These are phyloP conservation scores for Elsinoe ampelina DNA, from an alignment of 2,329 filamentous ascomycete genomes.

Conservation along the genomic window DNA sequence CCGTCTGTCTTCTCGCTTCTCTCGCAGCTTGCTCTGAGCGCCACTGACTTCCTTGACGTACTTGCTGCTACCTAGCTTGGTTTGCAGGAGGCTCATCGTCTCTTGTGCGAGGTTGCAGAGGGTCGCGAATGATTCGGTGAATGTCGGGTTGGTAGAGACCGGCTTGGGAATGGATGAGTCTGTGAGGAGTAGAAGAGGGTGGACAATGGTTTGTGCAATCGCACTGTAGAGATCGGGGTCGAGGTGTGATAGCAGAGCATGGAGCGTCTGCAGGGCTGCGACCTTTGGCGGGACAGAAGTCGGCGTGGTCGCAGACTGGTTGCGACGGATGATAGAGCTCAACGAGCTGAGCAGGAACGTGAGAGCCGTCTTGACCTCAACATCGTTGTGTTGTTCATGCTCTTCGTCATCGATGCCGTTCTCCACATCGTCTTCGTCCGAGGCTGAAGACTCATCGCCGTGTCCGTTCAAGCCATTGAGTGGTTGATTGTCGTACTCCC, in stretches of 20 bases:
- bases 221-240: slow-evolving; percentile 48
- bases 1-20: slow-evolving; percentile 62
- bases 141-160: slow-evolving; percentile 48
- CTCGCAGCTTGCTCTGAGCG: slow-evolving; percentile 63
- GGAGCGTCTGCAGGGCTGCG: slow-evolving; percentile 64
- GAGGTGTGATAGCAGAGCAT: slow-evolving; percentile 57
- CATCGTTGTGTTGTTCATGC: slow-evolving; percentile 15
- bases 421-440: slow-evolving; percentile 38
- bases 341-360: slow-evolving; percentile 71
- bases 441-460: slow-evolving; percentile 33
- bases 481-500: slow-evolving; percentile 31
- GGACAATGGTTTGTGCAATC: slow-evolving; percentile 55
- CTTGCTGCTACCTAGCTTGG: slow-evolving; percentile 68
- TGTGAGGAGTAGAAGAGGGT: slow-evolving; percentile 72
- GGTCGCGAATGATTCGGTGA: slow-evolving; percentile 59
- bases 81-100: slow-evolving; percentile 72
- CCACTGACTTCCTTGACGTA: slow-evolving; percentile 67
- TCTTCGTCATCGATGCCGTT: slow-evolving; percentile 33
- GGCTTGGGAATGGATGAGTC: slow-evolving; percentile 59
- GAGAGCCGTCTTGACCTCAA: slow-evolving; percentile 43
- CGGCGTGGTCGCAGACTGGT: slow-evolving; percentile 48
- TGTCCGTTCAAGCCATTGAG: slow-evolving; percentile 36
- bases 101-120: slow-evolving; percentile 66
- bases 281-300: slow-evolving; percentile 63
- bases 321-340: slow-evolving; percentile 68